Evolutionary conservation across 129 eudicot species (phyloP), one percentile per base, ranked within the genome.

Genomic region (Chrysanthemum seticuspe): DNA sequence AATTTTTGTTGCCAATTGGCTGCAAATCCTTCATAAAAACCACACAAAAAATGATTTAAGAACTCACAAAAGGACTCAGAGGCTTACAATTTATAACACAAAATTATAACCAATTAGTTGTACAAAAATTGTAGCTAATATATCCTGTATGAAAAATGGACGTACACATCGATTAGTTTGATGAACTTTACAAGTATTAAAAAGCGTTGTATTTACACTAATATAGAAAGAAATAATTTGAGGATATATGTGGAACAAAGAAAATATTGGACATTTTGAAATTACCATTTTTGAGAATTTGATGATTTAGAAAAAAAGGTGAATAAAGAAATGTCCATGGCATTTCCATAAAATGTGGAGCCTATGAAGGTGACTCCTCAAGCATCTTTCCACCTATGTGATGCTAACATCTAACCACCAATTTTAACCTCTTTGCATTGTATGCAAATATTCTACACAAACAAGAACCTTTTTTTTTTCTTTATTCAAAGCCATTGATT

Each of bases 341-440:
- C 27, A 56, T 55, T 74, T 25, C 47, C 73, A 78, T 52, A 66
- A 59, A 54, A 56, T 69, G 78, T 79, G 79, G 79, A 79, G 79
- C 83, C 83, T 49, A 73, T 67, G 83, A 73, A 73, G 74, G 21
- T 51, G 65, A 79, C 83, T 73, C 74, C 57, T 52, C 59, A 67
- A 59, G 70, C 60, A 79, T 79, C 50, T 68, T 71, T 79, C 65
- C 79, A 57, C 47, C 71, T 73, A 73, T 79, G 75, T 79, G 83
- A 79, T 73, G 83, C 75, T 62, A 79, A 79, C 83, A 73, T 79
- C 66, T 73, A 79, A 74, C 75, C 58, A 73, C 83, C 79, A 73
- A 73, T 66, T 66, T 66, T 67, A 73, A 59, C 64, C 73, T 60
- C 74, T 73, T 65, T 72, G 19, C 47, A 76, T 14, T 19, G 53